Evolutionary conservation across 2,329 filamentous ascomycete genomes (phyloP).

Genomic region (Whalleya microplaca): DNA sequence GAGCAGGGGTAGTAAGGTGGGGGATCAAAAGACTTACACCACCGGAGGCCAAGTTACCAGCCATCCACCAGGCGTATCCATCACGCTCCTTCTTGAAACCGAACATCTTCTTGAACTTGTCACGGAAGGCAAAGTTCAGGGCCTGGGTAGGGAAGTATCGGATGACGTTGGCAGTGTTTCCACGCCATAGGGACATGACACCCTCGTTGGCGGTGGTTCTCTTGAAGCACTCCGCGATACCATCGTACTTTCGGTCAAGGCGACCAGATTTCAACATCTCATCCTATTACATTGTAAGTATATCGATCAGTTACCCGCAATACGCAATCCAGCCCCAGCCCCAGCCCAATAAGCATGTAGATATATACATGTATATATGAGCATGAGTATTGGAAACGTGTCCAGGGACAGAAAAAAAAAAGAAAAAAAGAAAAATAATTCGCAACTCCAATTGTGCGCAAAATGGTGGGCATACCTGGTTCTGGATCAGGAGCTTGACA

Average conservation of each 20-base stretch:
- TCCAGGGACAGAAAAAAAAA: too few species aligned
- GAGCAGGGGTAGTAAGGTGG: not conserved
- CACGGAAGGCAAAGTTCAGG: conserved; percentile 99
- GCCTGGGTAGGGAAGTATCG: conserved; percentile 99
- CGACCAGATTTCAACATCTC: conserved; percentile 99
- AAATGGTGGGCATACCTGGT: conserved; percentile 73
- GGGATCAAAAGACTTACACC: conserved; percentile 71
- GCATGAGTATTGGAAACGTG: not conserved
- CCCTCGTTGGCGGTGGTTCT: conserved; percentile 90
- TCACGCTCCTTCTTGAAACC: conserved; percentile 99
- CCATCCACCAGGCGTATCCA: conserved; percentile 99
- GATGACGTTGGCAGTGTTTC: conserved; percentile 99
- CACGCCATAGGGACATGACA: conserved; percentile 95
- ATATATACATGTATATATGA: conserved; percentile 9
- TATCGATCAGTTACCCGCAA: not conserved
- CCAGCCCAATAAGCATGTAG: not conserved
- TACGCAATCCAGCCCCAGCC: not conserved
- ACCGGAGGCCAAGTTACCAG: conserved; percentile 99
- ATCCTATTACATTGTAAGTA: conserved; percentile 67
- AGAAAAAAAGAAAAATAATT: conserved; percentile 8
- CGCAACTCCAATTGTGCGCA: conserved; percentile 6
- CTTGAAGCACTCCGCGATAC: conserved; percentile 93
- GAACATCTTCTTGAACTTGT: conserved; percentile 99
- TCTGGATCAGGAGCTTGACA: conserved; percentile 99
- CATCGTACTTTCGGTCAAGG: conserved; percentile 96